Conservation (phyloP, 768 basidiomycete genomes). For the Galerina marginata region DNA sequence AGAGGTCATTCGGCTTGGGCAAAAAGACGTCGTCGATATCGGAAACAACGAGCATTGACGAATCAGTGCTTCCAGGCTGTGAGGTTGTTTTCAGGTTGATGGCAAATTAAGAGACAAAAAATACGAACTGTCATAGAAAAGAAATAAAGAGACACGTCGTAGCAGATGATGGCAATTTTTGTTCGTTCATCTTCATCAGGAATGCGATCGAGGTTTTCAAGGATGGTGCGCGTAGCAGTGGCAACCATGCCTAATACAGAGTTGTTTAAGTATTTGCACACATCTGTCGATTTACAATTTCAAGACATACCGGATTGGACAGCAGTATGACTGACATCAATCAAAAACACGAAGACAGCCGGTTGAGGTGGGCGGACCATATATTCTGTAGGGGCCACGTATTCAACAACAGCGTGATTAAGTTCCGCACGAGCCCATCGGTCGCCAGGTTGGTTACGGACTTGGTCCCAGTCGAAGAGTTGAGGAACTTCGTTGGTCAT, state of each 20-base stretch:
- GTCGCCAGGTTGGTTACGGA: slow-evolving; percentile 91
- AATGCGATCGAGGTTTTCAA: slow-evolving; percentile 93
- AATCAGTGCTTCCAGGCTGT: slow-evolving; percentile 74
- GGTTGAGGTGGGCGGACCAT: slow-evolving; percentile 99
- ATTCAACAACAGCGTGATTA: slow-evolving; percentile 94
- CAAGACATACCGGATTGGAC: slow-evolving; percentile 78
- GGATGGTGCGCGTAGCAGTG: slow-evolving; percentile 94
- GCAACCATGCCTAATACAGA: slow-evolving; percentile 86
- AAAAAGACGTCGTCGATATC: slow-evolving; percentile 98
- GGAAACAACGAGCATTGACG: slow-evolving; percentile 95
- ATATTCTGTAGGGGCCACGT: slow-evolving; percentile 97
- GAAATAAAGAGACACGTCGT: slow-evolving; percentile 93
- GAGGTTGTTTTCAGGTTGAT: not conserved
- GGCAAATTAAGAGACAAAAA: not conserved
- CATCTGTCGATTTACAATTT: not conserved
- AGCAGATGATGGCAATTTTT: slow-evolving; percentile 91
- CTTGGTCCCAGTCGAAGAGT: slow-evolving; percentile 98
- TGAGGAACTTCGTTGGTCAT: slow-evolving; percentile 99
- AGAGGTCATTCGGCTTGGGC: slow-evolving; percentile 94
- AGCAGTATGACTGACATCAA: slow-evolving; percentile 93
- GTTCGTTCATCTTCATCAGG: slow-evolving; percentile 95
- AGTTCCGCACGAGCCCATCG: slow-evolving; percentile 94
- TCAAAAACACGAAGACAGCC: slow-evolving; percentile 94
- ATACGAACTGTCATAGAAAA: slow-evolving; percentile 85
- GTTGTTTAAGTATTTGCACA: not conserved